Base-by-base conservation (phyloP, 1,284 basidiomycete species). In the Puccinia triticina region DNA sequence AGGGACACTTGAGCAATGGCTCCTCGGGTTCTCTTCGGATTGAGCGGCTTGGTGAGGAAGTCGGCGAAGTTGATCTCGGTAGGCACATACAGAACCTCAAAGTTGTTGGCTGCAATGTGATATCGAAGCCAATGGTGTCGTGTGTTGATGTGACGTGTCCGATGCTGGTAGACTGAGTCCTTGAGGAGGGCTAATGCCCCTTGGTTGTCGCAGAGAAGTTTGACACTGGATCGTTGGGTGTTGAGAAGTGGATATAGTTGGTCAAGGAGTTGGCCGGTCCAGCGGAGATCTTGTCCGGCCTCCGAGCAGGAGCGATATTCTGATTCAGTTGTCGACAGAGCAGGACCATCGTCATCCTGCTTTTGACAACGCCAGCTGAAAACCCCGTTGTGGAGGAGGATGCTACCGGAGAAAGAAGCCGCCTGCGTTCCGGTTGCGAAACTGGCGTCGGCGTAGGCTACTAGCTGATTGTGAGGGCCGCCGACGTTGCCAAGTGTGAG, bases 141-240 rank as follows among this genome's bases (percentile, higher is more conserved):
- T 37, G 72, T n/a, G 29, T 84, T 53, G 48, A 84, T 74, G 50
- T 83, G 83, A 43, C 83, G 80, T 12, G 76, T 79, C 32, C 40
- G 14, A 11, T 83, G 67, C n/a, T 83, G 75, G 26, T 77, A 67
- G 12, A 59, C 55, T 2, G 74, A 61, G 53, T 84, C 77, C 23
- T 79, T 75, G 0, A 82, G 48, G 18, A 66, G 32, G 16, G 26
- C 4, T 29, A 66, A 11, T 2, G 61, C 61, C 7, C 32, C 61
- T 66, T 66, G 61, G 32, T 66, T 66, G 32, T 66, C 32, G 8
- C 61, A 66, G 61, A 66, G 34, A 26, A 66, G 32, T 3, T 10
- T 66, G 21, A 29, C n/a, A 32, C n/a, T 32, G 23, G 8, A 14
- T 5, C 8, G 23, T 4, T 10, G 61, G 23, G 7, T 2, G n/a